A percentile compares a stretch with the other conserved stretches of the same genome.
These are phyloP conservation scores for Dictyostelium intermedium DNA, from an alignment of 78 protist genomes.

Conservation along the genomic window DNA sequence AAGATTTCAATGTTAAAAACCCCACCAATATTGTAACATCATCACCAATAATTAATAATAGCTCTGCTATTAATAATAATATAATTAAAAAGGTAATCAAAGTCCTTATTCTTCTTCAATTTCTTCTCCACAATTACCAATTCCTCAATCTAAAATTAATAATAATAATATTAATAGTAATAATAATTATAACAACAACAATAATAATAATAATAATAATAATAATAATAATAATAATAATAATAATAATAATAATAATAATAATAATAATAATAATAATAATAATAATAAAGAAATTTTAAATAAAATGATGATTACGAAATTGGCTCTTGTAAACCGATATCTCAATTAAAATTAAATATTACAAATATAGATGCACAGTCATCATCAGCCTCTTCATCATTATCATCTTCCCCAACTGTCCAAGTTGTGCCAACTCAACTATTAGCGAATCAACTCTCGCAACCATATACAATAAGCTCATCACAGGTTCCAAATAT, in stretches of 20 bases:
- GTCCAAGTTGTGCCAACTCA: background rate
- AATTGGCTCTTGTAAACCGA: background rate
- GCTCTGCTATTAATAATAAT: background rate
- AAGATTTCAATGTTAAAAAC: constrained; percentile 39
- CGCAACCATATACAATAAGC: background rate
- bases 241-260: no score
- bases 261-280: no score
- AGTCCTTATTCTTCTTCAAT: background rate
- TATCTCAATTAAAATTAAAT: background rate
- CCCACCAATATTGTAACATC: background rate
- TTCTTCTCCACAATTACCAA: background rate
- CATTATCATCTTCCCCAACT: background rate
- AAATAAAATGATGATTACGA: no score
- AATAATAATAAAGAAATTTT: background rate
- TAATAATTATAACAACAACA: no score
- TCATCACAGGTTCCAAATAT: background rate
- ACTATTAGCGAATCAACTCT: background rate
- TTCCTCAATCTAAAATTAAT: background rate
- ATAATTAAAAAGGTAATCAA: background rate
- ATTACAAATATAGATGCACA: background rate
- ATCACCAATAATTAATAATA: background rate
- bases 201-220: no score
- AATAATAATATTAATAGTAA: no score
- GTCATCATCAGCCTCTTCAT: background rate
- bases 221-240: no score